A percentile compares a stretch with the other conserved stretches of the same genome.
These are phyloP conservation scores for Saccharomycodes ludwigii DNA, from an alignment of 805 yeast genomes.

Conservation along the genomic window DNA sequence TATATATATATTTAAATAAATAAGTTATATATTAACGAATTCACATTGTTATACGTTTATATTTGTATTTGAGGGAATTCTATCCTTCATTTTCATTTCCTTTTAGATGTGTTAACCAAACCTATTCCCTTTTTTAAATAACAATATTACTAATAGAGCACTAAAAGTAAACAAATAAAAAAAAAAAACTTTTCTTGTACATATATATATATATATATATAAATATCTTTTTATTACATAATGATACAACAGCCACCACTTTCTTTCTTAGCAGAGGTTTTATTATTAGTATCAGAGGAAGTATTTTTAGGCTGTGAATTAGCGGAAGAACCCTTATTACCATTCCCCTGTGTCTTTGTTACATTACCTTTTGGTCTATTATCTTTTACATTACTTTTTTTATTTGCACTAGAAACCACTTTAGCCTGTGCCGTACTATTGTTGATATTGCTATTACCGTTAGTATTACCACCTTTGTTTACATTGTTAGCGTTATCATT, in stretches of 20 bases:
- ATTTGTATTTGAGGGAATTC: too few relatives aligned
- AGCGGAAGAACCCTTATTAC: too few relatives aligned
- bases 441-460: not conserved
- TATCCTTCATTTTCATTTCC: too few relatives aligned
- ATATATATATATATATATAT: not conserved
- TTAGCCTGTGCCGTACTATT: not conserved
- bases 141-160: not conserved
- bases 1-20: too few relatives aligned
- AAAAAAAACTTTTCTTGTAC: not conserved
- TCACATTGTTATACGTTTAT: too few relatives aligned
- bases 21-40: too few relatives aligned
- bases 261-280: slow-evolving; percentile 6
- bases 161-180: not conserved
- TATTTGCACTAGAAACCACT: not conserved
- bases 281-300: too few relatives aligned
- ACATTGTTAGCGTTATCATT: not conserved
- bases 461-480: not conserved
- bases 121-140: too few relatives aligned
- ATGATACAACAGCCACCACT: slow-evolving; percentile 27
- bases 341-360: not conserved
- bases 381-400: not conserved
- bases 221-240: too few relatives aligned
- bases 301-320: too few relatives aligned
- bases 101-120: too few relatives aligned
- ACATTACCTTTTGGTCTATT: not conserved